A percentile compares a stretch with the other conserved stretches of the same genome.
phyloP scores from a whole-genome alignment of 2,329 filamentous ascomycete genomes.

The Alternaria panax region DNA sequence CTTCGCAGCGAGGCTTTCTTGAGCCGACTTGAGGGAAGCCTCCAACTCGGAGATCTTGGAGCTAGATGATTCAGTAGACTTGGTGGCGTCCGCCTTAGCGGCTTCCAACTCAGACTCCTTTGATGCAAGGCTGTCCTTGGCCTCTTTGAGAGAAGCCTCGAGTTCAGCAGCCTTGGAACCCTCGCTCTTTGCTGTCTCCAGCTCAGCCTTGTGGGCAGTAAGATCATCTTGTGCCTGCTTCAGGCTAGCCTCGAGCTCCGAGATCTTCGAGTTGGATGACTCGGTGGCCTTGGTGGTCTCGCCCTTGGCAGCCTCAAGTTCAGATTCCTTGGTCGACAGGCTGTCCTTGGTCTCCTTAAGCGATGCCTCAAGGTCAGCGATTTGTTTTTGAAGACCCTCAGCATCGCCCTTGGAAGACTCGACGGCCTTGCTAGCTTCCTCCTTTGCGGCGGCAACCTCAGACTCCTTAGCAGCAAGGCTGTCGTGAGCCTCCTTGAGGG shows the following conservation, averaged over 20 bases:
- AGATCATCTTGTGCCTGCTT: slow-evolving; percentile 35
- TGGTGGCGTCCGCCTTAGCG: slow-evolving; percentile 24
- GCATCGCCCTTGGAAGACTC: slow-evolving; percentile 27
- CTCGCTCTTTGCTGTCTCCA: slow-evolving; percentile 26
- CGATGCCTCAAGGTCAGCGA: slow-evolving; percentile 29
- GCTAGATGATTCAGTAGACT: slow-evolving; percentile 27
- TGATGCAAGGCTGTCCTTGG: slow-evolving; percentile 15
- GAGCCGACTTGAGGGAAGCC: slow-evolving; percentile 30
- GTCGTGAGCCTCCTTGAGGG: slow-evolving; percentile 27
- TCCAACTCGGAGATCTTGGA: slow-evolving; percentile 34
- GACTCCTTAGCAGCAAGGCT: slow-evolving; percentile 31
- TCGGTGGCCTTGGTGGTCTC: slow-evolving; percentile 29
- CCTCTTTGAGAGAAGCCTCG: slow-evolving; percentile 22
- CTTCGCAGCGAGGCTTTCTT: slow-evolving; percentile 32
- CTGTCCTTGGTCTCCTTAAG: slow-evolving; percentile 20
- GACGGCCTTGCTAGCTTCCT: slow-evolving; percentile 26
- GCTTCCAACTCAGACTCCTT: slow-evolving; percentile 27
- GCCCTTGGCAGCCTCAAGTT: slow-evolving; percentile 25
- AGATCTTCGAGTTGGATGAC: slow-evolving; percentile 28
- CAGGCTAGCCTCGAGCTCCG: slow-evolving; percentile 29
- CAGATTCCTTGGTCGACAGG: slow-evolving; percentile 20
- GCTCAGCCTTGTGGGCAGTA: slow-evolving; percentile 32
- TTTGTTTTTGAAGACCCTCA: slow-evolving; percentile 25
- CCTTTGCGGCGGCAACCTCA: slow-evolving; percentile 30
- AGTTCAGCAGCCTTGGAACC: slow-evolving; percentile 21